These are phyloP conservation scores for Nothophytophthora sp. DNA, from an alignment of 352 stramenopile genomes.

Conservation along the genomic window DNA sequence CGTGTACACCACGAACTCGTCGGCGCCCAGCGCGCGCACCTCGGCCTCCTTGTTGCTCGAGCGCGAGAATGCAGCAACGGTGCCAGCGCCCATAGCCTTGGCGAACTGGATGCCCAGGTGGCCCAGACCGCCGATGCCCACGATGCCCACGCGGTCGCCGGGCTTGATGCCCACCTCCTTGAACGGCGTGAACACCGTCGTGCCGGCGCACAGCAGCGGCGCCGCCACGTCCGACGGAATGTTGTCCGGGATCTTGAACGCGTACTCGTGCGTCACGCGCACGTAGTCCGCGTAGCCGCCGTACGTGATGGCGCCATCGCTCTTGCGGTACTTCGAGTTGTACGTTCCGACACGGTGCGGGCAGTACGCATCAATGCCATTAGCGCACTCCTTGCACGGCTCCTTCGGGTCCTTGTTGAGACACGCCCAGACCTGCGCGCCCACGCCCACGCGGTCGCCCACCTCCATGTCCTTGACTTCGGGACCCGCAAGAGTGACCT, in stretches of 20 bases:
- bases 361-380: constrained; percentile 76
- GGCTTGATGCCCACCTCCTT: constrained; percentile 46
- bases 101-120: constrained; percentile 87
- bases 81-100: constrained; percentile 54
- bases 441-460: constrained; percentile 79
- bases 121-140: constrained; percentile 85
- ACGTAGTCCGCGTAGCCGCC: constrained; percentile 78
- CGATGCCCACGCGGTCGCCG: constrained; percentile 63
- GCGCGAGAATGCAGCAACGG: constrained; percentile 69
- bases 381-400: constrained; percentile 60
- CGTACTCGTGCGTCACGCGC: constrained; percentile 62
- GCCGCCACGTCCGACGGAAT: constrained; percentile 56
- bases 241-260: constrained; percentile 73
- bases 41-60: constrained; percentile 61
- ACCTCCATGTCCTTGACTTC: constrained; percentile 67
- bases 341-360: constrained; percentile 48
- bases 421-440: constrained; percentile 77
- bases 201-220: constrained; percentile 81
- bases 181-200: constrained; percentile 82
- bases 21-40: constrained; percentile 52
- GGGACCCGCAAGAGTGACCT: constrained; percentile 31
- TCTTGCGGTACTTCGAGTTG: constrained; percentile 33
- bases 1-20: constrained; percentile 63
- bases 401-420: constrained; percentile 47
- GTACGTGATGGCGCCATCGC: constrained; percentile 38